Evolutionary conservation across 2,329 filamentous ascomycete species (phyloP), one percentile per base, ranked within the genome.

Genomic region (Chalara sp.): DNA sequence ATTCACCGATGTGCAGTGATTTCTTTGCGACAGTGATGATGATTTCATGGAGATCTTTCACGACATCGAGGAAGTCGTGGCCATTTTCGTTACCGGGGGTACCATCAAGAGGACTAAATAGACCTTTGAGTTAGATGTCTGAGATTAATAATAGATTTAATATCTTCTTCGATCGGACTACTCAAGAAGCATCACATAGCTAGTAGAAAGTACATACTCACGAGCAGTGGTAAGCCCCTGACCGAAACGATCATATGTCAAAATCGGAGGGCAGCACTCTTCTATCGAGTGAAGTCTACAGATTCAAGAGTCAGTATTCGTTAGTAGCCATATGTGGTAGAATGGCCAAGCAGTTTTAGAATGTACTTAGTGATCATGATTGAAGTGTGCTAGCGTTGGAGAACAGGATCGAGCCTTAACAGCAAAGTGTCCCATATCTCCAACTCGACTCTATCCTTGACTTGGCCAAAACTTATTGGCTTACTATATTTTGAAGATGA

Each of bases 201-300:
- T 21, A 21, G 21, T 3, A 21, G 61, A 59, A 49, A 21, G 21
- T 21, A 21, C 21, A 21, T 21, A 21, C 21, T 64, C 61, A 28
- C 56, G 48, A 28, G 54, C 44, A 7, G 55, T 62, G 3, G 59
- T 61, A 3, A 55, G 49, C 2, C 61, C 61, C 53, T 64, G 61
- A 2, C 60, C 59, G 47, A 56, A 63, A 52, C 53, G 61, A 48
- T 68, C 65, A 40, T 66, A 68, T 2, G 64, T 67, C 10, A 68
- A 51, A 12, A 68, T 61, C 48, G 61, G 58, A 39, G 65, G 63
- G 44, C 54, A 55, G 4, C 56, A 54, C 11, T 49, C 8, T n/a
- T 37, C 8, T 4, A 37, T 37, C 35, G 35, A 21, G 21, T 21
- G 21, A 21, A 21, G 21, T 21, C 21, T 21, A 21, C 21, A 21